phyloP scores from a whole-genome alignment of 495 filamentous ascomycete species.

The Xylaria grammica region DNA sequence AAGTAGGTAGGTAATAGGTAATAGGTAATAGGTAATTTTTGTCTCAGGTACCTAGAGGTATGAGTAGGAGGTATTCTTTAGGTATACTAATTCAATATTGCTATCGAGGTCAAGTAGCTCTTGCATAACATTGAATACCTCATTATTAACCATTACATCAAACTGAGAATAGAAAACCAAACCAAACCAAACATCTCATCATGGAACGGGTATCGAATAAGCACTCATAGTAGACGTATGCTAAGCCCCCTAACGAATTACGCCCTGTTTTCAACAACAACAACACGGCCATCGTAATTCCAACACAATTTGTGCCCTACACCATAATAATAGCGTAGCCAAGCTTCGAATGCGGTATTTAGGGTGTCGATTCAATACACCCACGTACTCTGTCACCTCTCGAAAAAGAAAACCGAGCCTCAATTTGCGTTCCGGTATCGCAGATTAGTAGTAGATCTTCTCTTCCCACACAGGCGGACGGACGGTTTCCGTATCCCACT shows the following conservation, averaged over 20 bases:
- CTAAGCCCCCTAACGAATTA: neutral
- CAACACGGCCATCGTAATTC: neutral
- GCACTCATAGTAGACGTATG: neutral
- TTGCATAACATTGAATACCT: neutral
- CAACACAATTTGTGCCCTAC: neutral
- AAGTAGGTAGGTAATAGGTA: neutral
- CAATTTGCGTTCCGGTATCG: constrained; percentile 11
- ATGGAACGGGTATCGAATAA: constrained; percentile 18
- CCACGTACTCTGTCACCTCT: neutral
- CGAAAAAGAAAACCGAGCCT: neutral
- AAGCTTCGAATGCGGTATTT: neutral
- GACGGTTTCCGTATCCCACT: constrained; percentile 74
- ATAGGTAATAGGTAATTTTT: no score
- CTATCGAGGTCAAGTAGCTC: no score
- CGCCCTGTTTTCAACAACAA: neutral
- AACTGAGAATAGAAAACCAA: neutral
- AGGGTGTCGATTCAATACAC: neutral
- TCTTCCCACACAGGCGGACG: constrained; percentile 81
- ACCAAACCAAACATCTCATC: neutral
- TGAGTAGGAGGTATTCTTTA: no score
- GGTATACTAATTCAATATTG: no score
- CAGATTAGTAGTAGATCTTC: constrained; percentile 60
- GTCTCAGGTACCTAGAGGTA: no score
- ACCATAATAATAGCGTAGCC: neutral
- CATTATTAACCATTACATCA: constrained; percentile 4